Conservation (phyloP, 1,284 basidiomycete genomes). For the Schizophyllum amplum region DNA sequence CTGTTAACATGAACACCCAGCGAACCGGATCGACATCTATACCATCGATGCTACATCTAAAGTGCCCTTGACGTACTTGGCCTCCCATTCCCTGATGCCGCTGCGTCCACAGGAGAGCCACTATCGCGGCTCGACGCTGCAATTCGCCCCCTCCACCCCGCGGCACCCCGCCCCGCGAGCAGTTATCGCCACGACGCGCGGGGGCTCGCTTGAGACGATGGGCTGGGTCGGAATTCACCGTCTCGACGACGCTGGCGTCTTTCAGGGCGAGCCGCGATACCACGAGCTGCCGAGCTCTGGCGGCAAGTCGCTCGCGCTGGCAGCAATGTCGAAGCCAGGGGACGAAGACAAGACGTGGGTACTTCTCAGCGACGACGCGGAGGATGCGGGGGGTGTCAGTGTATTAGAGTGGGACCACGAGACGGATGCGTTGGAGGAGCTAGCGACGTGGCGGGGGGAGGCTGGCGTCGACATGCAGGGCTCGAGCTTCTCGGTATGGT, state of each 20-base stretch:
- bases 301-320: conserved; percentile 41
- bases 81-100: conserved; percentile 31
- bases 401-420: conserved; percentile 34
- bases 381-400: conserved; percentile 26
- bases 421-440: conserved; percentile 3
- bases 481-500: conserved; percentile 39
- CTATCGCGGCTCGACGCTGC: conserved; percentile 39
- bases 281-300: conserved; percentile 34
- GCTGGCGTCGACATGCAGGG: conserved; percentile 24
- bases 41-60: conserved; percentile 18
- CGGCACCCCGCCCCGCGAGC: conserved; percentile 25
- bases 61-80: conserved; percentile 24
- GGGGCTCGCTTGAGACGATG: conserved; percentile 21
- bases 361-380: conserved; percentile 32
- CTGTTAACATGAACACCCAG: conserved; percentile 16
- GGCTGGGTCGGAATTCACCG: conserved; percentile 36
- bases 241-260: conserved; percentile 29
- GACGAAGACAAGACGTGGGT: conserved; percentile 25
- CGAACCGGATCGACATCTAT: conserved; percentile 37
- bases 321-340: conserved; percentile 26
- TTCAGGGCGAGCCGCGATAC: conserved; percentile 21
- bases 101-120: conserved; percentile 2
- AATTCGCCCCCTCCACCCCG: conserved; percentile 30
- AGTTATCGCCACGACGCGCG: conserved; percentile 38
- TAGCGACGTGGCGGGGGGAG: conserved; percentile 2